Conservation (phyloP, 768 basidiomycete genomes). For the Lactarius sanguifluus region DNA sequence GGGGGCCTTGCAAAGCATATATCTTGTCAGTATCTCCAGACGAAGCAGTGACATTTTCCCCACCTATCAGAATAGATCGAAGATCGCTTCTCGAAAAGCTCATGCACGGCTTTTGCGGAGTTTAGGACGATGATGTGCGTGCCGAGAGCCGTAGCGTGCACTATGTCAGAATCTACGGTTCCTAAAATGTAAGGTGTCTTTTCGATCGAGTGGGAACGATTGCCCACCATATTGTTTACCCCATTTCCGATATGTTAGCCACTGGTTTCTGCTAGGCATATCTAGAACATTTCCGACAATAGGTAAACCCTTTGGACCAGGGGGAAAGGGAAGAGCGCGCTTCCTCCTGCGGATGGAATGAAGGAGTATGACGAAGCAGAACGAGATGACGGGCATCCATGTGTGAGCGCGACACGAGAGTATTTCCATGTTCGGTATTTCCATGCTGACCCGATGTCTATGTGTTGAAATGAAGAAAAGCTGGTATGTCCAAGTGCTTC, state of each 20-base stretch:
- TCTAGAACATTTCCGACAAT: constrained; percentile 32
- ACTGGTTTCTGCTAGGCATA: constrained; percentile 29
- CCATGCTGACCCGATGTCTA: background rate
- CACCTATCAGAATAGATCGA: constrained; percentile 30
- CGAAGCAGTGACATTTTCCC: background rate
- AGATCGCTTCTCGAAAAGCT: constrained; percentile 29
- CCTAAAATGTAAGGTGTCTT: background rate
- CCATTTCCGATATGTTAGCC: constrained; percentile 31
- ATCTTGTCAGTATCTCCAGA: background rate
- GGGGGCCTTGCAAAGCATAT: constrained; percentile 10
- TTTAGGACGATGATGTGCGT: constrained; percentile 38
- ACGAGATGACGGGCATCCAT: constrained; percentile 4
- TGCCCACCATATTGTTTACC: constrained; percentile 29
- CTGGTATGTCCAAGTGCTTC: background rate
- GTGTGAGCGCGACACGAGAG: background rate
- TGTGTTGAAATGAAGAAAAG: background rate
- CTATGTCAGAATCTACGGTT: constrained; percentile 25
- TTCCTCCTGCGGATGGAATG: constrained; percentile 9
- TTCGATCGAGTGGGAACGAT: background rate
- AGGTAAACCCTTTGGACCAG: constrained; percentile 31
- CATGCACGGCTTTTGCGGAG: constrained; percentile 32
- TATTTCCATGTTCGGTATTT: background rate
- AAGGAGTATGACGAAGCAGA: constrained; percentile 6
- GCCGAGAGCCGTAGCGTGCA: constrained; percentile 25
- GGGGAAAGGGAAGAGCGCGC: constrained; percentile 28